Conservation (phyloP, 495 filamentous ascomycete genomes). For the Daldinia vernicosa region DNA sequence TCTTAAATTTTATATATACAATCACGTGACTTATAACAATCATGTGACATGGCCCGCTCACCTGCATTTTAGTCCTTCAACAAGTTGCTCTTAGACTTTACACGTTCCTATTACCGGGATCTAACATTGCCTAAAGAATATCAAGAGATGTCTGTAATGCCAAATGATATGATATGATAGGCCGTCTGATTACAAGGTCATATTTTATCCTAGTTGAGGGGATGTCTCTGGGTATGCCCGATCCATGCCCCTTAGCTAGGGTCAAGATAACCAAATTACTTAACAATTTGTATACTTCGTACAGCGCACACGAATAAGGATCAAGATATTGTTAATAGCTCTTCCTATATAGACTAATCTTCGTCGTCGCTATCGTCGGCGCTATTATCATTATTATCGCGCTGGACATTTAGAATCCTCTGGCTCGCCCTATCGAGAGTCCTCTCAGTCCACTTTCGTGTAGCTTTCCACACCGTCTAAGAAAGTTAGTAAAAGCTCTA, state of each 20-base stretch:
- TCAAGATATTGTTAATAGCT: background rate
- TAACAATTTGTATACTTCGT: too few relatives aligned
- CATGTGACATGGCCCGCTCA: too few relatives aligned
- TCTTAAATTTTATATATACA: background rate
- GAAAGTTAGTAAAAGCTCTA: slow-evolving; percentile 37
- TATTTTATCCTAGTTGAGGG: background rate
- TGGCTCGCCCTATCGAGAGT: slow-evolving; percentile 79
- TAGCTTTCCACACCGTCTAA: slow-evolving; percentile 82
- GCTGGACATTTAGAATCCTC: slow-evolving; percentile 81
- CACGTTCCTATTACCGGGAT: too few relatives aligned
- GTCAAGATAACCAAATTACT: too few relatives aligned
- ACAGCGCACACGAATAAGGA: too few relatives aligned
- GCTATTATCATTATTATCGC: slow-evolving; percentile 75
- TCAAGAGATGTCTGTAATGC: background rate
- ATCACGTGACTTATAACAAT: background rate
- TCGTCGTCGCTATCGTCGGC: slow-evolving; percentile 65
- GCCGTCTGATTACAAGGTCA: background rate
- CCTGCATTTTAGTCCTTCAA: too few relatives aligned
- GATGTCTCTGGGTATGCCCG: too few relatives aligned
- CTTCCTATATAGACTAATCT: slow-evolving; percentile 20
- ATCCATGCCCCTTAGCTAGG: too few relatives aligned
- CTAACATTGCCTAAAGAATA: too few relatives aligned
- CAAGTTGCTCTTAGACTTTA: too few relatives aligned
- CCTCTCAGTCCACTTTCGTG: slow-evolving; percentile 72
- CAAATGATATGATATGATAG: background rate